Conservation (phyloP, 2,329 filamentous ascomycete genomes). For the Elsinoe necatrix region DNA sequence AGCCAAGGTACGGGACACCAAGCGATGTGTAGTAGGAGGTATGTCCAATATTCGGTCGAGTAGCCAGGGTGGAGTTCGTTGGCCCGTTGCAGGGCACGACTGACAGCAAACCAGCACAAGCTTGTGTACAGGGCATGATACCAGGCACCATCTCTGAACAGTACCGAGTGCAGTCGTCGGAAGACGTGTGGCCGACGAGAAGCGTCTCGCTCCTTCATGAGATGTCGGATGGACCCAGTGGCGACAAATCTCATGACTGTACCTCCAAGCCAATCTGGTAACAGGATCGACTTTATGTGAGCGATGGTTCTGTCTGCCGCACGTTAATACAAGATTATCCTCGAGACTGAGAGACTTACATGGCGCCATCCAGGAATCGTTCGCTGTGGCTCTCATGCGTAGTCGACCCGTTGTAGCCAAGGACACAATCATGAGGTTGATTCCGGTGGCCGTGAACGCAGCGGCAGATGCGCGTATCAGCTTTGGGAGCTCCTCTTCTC, state of each 20-base stretch:
- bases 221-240: conserved; percentile 49
- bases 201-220: conserved; percentile 50
- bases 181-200: conserved; percentile 37
- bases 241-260: conserved; percentile 52
- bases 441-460: not conserved
- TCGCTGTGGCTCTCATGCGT: conserved; percentile 31
- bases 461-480: conserved; percentile 1
- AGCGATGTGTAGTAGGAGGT: conserved; percentile 51
- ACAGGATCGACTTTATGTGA: conserved; percentile 19
- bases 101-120: conserved; percentile 44
- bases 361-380: conserved; percentile 21
- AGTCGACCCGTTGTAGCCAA: not conserved
- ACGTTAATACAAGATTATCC: not conserved
- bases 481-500: not conserved
- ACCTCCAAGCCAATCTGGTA: conserved; percentile 42
- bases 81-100: conserved; percentile 40
- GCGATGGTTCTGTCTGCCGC: conserved; percentile 1
- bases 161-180: conserved; percentile 46
- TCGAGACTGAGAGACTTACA: conserved; percentile 4
- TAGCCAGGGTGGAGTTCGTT: conserved; percentile 34
- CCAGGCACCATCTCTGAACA: conserved; percentile 48
- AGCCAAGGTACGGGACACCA: conserved; percentile 55
- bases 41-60: conserved; percentile 30
- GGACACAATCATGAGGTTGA: not conserved
- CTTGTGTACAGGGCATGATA: conserved; percentile 51